Evolutionary conservation across 805 yeast genomes (phyloP).

Genomic region (Peterozyma toletana): DNA sequence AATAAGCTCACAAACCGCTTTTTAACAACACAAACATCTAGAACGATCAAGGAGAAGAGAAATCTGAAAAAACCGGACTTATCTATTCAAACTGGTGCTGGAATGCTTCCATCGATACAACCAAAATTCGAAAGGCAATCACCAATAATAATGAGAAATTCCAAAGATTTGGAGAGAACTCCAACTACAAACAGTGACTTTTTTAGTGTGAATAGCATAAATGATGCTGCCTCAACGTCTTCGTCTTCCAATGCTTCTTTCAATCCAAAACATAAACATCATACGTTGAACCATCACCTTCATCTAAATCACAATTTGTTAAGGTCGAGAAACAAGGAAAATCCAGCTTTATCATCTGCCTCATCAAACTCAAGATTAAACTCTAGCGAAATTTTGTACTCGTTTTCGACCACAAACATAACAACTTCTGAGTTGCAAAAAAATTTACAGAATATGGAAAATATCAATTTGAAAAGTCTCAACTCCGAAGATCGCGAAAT

Average conservation of each 20-base stretch:
- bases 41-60: conserved; percentile 7
- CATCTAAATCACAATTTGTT: conserved; percentile 17
- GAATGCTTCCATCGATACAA: no score
- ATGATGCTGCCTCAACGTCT: conserved; percentile 1
- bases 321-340: conserved; percentile 20
- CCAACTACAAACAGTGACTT: no score
- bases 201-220: no score
- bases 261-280: conserved; percentile 4
- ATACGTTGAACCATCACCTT: conserved; percentile 12
- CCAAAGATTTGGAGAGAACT: no score
- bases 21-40: not conserved
- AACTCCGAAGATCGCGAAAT: conserved; percentile 28
- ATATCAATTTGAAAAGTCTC: conserved; percentile 17
- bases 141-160: no score
- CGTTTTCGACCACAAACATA: conserved; percentile 24
- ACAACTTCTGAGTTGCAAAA: conserved; percentile 19
- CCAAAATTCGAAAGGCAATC: no score
- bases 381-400: conserved; percentile 26
- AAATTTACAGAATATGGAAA: conserved; percentile 22
- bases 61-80: conserved; percentile 18
- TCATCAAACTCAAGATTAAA: conserved; percentile 27
- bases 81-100: conserved; percentile 13
- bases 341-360: conserved; percentile 24
- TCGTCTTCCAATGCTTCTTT: not conserved
- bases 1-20: not conserved